Percentiles rank a stretch among this genome's conserved stretches.
phyloP scores from a whole-genome alignment of 495 filamentous ascomycete genomes.

The Penicillium atrosanguineum region DNA sequence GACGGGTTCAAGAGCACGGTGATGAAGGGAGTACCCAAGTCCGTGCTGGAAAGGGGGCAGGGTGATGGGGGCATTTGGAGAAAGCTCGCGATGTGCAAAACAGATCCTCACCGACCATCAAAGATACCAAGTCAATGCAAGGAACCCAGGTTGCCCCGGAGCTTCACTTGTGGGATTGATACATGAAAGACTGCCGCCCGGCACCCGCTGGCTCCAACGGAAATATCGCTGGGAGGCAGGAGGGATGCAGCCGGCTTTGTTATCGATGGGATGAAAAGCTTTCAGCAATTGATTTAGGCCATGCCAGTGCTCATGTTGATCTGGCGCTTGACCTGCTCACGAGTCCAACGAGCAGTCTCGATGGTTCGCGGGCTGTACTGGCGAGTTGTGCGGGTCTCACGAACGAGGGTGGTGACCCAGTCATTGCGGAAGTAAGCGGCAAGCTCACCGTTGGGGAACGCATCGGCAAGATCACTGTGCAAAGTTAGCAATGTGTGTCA shows the following conservation, averaged over 20 bases:
- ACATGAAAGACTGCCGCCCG: neutral
- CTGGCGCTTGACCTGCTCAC: conserved; percentile 96
- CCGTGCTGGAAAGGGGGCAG: conserved; percentile 12
- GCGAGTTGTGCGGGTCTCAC: conserved; percentile 80
- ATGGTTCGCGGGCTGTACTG: conserved; percentile 80
- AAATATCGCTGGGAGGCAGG: neutral
- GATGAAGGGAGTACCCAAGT: conserved; percentile 6
- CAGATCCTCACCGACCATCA: conserved; percentile 2
- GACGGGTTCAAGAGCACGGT: conserved; percentile 8
- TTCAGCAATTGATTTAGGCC: conserved; percentile 26
- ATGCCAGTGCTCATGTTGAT: conserved; percentile 49
- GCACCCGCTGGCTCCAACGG: neutral
- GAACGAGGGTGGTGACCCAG: conserved; percentile 83
- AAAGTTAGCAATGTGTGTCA: conserved; percentile 32
- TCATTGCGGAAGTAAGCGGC: conserved; percentile 79
- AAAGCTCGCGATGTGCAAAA: neutral
- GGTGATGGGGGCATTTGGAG: conserved; percentile 12
- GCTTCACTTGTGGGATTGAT: conserved; percentile 3
- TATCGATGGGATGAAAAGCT: conserved; percentile 12
- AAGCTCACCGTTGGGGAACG: conserved; percentile 89
- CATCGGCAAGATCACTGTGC: conserved; percentile 83
- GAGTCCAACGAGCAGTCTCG: conserved; percentile 94
- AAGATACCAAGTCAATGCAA: conserved; percentile 1
- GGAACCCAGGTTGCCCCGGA: conserved; percentile 5
- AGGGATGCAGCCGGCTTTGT: neutral